Conservation (phyloP, 164 flowering plant genomes). For the Pachysandra terminalis region DNA sequence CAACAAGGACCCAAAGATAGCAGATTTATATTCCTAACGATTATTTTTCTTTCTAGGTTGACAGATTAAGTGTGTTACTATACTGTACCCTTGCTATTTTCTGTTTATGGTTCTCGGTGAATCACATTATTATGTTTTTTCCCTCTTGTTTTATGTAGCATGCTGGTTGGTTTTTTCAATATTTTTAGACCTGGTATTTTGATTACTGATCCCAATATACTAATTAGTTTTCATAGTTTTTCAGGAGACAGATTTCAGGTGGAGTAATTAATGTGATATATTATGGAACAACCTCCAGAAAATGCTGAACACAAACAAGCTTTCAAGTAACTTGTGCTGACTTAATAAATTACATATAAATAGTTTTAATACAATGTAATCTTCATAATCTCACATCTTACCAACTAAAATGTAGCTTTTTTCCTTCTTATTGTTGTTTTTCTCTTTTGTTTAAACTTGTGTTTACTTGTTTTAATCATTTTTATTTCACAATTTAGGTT, state of each 20-base stretch:
- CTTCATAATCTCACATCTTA: background rate
- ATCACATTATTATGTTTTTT: too few relatives aligned
- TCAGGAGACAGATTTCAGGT: constrained; percentile 90
- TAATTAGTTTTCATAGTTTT: constrained; percentile 11
- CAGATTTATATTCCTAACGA: background rate
- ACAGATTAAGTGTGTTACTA: background rate
- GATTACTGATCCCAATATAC: constrained; percentile 4
- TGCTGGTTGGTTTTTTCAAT: too few relatives aligned
- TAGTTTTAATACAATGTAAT: background rate
- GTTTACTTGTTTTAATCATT: background rate
- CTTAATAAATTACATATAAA: background rate
- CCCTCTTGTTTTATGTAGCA: too few relatives aligned
- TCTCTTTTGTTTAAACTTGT: background rate
- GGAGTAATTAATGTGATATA: constrained; percentile 70
- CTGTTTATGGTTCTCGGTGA: background rate
- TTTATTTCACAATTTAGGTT: constrained; percentile 50
- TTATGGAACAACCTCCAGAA: constrained; percentile 78
- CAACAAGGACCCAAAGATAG: too few relatives aligned
- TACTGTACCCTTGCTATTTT: background rate
- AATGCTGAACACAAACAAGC: constrained; percentile 81
- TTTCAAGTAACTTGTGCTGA: constrained; percentile 56
- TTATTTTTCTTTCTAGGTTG: background rate
- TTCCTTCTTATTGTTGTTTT: background rate
- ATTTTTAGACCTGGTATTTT: background rate
- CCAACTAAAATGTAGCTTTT: background rate